Base-by-base conservation (phyloP, 169 alveolate species). In the Fabrea salina region DNA sequence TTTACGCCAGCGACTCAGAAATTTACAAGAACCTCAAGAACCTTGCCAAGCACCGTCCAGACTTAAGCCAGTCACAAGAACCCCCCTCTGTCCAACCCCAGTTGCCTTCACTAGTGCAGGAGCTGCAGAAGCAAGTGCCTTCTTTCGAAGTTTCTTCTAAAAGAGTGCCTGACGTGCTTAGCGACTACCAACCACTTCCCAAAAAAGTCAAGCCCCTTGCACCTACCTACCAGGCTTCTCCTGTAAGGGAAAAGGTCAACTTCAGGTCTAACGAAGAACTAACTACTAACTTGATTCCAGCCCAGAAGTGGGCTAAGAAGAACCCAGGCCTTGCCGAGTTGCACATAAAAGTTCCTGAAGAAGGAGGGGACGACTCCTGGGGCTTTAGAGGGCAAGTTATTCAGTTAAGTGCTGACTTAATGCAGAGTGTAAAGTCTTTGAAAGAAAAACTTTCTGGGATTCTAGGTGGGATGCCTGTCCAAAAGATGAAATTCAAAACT, bases 1-100 rank as follows among this genome's bases (percentile, higher is more conserved):
- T 86, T 40, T 70, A 77, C 25, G 91, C 91, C 41, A 70, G 58
- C 27, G 88, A 88, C 3, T 90, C 84, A 0, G 92, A 89, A 51
- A 84, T 89, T 59, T 54, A 83, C 25, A 44, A 79, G 41, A 81
- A 86, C 70, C 66, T 89, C 37, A 81, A 84, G 64, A 79, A 80
- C 37, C 79, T 89, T 35, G 44, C 83, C 19, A 64, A 83, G 67
- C 71, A 87, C 41, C 77, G 92, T 64, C 88, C 91, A 22, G 92
- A 85, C 53, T 40, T 84, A 22, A 74, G 81, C 16, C 53, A 75
- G 13, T 59, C 33, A 50, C 75, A 57, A 16, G 47, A 49, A 4
- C 47, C 35, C 41, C 33, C 35, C 56, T n/a, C n/a, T 47, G 32
- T 30, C 1, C 27, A 75, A 53, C n/a, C 54, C 75, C 44, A 30